Base-by-base conservation (phyloP, 306 rosid genomes). In the Pterocarpus santalinus region DNA sequence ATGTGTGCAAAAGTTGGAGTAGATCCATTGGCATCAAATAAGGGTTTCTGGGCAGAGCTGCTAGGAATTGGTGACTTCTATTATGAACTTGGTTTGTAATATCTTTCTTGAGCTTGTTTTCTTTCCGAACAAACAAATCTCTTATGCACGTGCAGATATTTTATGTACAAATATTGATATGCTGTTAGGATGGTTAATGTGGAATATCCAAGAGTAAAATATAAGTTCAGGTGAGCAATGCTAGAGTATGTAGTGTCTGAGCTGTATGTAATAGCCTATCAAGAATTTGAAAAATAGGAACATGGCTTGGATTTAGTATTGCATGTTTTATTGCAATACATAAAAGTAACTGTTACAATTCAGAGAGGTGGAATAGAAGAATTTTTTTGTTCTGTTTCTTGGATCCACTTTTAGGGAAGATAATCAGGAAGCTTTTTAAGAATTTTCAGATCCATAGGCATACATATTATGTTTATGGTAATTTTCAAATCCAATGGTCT, bases 31-130 rank as follows among this genome's bases (percentile, higher is more conserved):
- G 98, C 98, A 65, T 95, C 97, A 67, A 95, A 93, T 84, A 95
- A 95, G 80, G 98, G 99, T 78, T 95, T 95, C 73, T 95, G 97
- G 98, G 95, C 98, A 15, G 99, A 95, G 97, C 95, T 95, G 3
- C 82, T 95, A 81, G 97, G 97, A 78, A 91, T 93, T 84, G 99
- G 97, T 80, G 98, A 93, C 81, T 95, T 95, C 89, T 93, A 95
- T 81, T 95, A 93, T 61, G 99, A 95, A 86, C 94, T 95, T 17
- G 99, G 98, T 94, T 69, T 84, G 97, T 92, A 69, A 65, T 80
- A 36, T 80, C 81, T 81, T 81, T 86, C 58, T 62, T 82, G 61
- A 47, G 69, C 64, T 35, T 84, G 76, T 34, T 74, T 60, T 14
- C 16, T 55, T 61, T 36, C 71, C 13, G 41, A 78, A 15, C 30